phyloP scores from a whole-genome alignment of 768 basidiomycete species.

The Podaxis sp. region DNA sequence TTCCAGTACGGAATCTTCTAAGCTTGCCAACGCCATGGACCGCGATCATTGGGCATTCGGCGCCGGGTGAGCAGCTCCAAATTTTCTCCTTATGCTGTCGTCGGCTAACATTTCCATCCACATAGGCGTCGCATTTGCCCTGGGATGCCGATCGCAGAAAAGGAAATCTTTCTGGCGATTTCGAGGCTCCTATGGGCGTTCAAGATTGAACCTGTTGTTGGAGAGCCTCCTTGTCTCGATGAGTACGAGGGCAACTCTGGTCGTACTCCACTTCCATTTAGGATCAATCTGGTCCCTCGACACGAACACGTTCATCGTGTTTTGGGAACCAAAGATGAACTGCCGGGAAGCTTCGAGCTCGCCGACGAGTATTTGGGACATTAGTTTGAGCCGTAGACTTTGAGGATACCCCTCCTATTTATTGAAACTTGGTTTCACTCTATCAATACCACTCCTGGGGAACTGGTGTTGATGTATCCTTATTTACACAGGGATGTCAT shows the following conservation, averaged over 20 bases:
- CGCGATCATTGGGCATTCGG: slow-evolving; percentile 53
- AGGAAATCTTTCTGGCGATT: neutral
- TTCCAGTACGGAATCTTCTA: slow-evolving; percentile 39
- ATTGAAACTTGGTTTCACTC: no score
- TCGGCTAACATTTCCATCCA: no score
- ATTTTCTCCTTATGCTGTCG: neutral
- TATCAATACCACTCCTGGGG: no score
- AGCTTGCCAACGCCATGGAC: slow-evolving; percentile 36
- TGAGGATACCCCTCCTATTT: no score
- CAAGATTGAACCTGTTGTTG: neutral
- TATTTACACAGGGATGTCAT: no score
- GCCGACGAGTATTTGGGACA: no score
- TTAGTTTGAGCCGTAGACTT: no score
- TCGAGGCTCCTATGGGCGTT: neutral
- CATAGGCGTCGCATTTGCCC: neutral
- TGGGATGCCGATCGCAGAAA: neutral
- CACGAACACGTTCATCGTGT: neutral
- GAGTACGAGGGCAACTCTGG: neutral
- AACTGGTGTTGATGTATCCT: no score
- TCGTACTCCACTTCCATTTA: neutral
- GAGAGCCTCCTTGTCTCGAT: neutral
- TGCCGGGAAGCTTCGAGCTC: no score
- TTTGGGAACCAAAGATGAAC: no score
- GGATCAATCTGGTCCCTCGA: neutral
- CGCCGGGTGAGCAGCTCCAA: slow-evolving; percentile 35